Evolutionary conservation across 306 rosid genomes (phyloP), one percentile per base, ranked within the genome.

Genomic region (Cucumis hystrix): DNA sequence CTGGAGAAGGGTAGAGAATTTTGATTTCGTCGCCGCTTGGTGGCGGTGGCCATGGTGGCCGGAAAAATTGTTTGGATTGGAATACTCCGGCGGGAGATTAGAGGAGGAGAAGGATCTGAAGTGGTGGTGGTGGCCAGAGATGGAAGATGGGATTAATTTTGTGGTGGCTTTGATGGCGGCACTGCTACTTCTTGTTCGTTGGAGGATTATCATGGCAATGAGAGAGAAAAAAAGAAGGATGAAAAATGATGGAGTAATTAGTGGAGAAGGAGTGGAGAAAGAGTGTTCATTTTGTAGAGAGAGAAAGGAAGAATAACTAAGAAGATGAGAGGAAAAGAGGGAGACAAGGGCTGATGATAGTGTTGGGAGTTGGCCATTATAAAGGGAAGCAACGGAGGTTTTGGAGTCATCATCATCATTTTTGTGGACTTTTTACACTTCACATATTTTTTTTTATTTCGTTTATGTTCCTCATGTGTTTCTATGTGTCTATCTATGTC

Each of bases 321-420:
- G 30, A 28, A 28, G 30, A 28, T 28, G 30, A 28, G 47, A 21
- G 55, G 33, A 68, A 41, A 68, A 41, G 30, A 28, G 30, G 30
- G 30, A 28, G 30, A 28, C 30, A 28, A 28, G 30, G 90, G 28
- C 33, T 87, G 92, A 93, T 91, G 76, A 89, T 90, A 56, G 74
- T 68, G 74, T 68, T 68, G 74, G 74, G 74, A 68, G 74, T 39
- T 39, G 74, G 49, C 74, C 55, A 83, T 87, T 88, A 87, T 89
- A 93, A 89, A 93, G 97, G 87, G 83, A 12, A 84, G 49, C 76
- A 54, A 81, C 87, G 97, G 87, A 89, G 86, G 91, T 75, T 87
- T 87, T 88, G 85, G 89, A n/a, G n/a, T n/a, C 11, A 79, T 80
- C 77, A 66, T 68, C 5, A 68, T 68, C 17, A 65, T 68, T 68